phyloP scores from a whole-genome alignment of 1,284 basidiomycete genomes.

The Veloporphyrellus conicus region DNA sequence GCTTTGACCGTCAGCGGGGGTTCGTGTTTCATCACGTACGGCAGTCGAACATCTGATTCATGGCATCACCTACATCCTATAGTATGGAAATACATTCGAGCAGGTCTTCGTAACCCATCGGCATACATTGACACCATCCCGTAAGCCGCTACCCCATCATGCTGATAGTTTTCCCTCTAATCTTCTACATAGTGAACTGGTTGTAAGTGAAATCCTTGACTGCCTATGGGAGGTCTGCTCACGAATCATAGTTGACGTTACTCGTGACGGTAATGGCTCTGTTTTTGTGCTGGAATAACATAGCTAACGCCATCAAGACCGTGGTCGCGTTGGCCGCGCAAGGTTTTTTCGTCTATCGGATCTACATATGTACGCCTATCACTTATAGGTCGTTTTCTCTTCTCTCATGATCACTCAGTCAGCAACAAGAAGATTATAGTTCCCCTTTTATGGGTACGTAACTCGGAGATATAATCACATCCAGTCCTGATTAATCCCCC shows the following conservation, averaged over 20 bases:
- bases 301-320: constrained; percentile 7
- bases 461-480: background rate
- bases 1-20: background rate
- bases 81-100: constrained; percentile 1
- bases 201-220: background rate
- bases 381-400: background rate
- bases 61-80: background rate
- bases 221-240: background rate
- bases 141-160: background rate
- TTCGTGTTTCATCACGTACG: background rate
- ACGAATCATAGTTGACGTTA: background rate
- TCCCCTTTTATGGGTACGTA: constrained; percentile 8
- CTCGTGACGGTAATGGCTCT: background rate
- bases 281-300: too few relatives aligned
- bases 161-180: background rate
- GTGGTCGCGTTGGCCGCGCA: constrained; percentile 10
- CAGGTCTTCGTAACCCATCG: background rate
- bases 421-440: background rate
- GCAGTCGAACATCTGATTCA: background rate
- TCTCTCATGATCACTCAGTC: background rate
- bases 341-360: constrained; percentile 1
- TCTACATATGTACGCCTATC: background rate
- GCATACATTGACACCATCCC: background rate
- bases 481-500: background rate
- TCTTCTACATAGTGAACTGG: background rate